Evolutionary conservation across 257 asterid genomes (phyloP).

Genomic region (Nicotiana undulata): DNA sequence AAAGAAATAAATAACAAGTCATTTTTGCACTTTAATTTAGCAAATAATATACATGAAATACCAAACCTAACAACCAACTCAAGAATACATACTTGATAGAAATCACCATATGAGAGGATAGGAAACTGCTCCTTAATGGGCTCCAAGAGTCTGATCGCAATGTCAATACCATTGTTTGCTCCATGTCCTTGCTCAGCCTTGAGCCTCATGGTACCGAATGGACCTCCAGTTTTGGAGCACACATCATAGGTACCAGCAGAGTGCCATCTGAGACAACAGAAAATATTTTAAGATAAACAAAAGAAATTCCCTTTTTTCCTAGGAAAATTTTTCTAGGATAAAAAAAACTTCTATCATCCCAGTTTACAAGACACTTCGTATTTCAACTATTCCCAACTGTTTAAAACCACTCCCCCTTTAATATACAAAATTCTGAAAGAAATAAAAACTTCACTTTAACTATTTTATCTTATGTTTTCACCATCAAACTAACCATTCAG

Average conservation of each 20-base stretch:
- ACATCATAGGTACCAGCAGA: slow-evolving; percentile 84
- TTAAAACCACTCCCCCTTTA: too few species aligned
- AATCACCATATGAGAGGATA: slow-evolving; percentile 53
- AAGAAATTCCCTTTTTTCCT: not conserved
- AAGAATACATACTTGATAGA: slow-evolving; percentile 47
- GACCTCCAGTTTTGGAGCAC: slow-evolving; percentile 68
- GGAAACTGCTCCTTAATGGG: slow-evolving; percentile 78
- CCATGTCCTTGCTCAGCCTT: slow-evolving; percentile 57
- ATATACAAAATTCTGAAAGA: too few species aligned
- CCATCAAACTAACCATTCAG: too few species aligned
- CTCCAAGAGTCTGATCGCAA: slow-evolving; percentile 55
- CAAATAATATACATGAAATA: not conserved
- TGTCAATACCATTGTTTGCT: slow-evolving; percentile 72
- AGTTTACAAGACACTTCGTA: not conserved
- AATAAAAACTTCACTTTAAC: too few species aligned
- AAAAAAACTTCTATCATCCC: not conserved
- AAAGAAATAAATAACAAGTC: not conserved
- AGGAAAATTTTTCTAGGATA: not conserved
- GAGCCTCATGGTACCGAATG: slow-evolving; percentile 83
- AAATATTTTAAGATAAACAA: not conserved
- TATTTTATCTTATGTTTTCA: too few species aligned
- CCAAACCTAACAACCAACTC: not conserved
- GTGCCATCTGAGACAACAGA: slow-evolving; percentile 61
- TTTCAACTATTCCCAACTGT: too few species aligned
- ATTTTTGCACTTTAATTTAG: not conserved